Conservation (phyloP, 805 yeast genomes). For the Ogataea haglerorum region DNA sequence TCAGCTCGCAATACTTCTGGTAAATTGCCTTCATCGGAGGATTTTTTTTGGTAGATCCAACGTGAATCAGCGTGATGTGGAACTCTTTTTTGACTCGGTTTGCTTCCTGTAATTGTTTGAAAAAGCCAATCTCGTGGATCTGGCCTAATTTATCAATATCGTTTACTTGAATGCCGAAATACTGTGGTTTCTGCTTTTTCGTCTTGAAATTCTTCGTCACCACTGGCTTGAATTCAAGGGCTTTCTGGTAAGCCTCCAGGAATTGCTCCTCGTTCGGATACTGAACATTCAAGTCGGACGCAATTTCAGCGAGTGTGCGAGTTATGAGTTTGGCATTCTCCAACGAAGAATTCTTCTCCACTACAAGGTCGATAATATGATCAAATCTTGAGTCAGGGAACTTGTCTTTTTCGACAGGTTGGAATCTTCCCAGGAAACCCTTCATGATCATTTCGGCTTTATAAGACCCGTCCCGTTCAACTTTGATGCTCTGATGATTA, state of each 20-base stretch:
- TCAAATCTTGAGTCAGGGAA: conserved; percentile 71
- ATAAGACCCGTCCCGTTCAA: conserved; percentile 41
- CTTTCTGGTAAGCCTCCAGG: conserved; percentile 46
- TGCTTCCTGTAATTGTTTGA: conserved; percentile 23
- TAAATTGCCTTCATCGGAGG: conserved; percentile 15
- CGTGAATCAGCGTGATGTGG: conserved; percentile 68
- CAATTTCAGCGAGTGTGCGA: conserved; percentile 34
- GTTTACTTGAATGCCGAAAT: conserved; percentile 40
- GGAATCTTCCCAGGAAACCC: conserved; percentile 70
- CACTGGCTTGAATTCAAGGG: conserved; percentile 54
- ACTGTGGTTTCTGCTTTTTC: conserved; percentile 34
- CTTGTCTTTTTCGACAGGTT: conserved; percentile 44
- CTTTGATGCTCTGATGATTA: conserved; percentile 80
- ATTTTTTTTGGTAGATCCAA: conserved; percentile 17
- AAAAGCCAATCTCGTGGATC: conserved; percentile 18
- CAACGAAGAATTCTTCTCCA: conserved; percentile 44
- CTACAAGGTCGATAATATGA: conserved; percentile 54
- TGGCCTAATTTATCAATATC: conserved; percentile 3
- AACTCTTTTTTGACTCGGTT: conserved; percentile 49
- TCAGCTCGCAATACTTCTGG: conserved; percentile 18
- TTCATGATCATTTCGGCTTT: conserved; percentile 62
- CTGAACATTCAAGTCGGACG: conserved; percentile 39
- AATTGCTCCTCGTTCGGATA: conserved; percentile 43
- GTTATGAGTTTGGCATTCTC: conserved; percentile 47
- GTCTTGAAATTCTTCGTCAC: conserved; percentile 35